These are phyloP conservation scores for Candida caryicola DNA, from an alignment of 805 yeast species.

Conservation along the genomic window DNA sequence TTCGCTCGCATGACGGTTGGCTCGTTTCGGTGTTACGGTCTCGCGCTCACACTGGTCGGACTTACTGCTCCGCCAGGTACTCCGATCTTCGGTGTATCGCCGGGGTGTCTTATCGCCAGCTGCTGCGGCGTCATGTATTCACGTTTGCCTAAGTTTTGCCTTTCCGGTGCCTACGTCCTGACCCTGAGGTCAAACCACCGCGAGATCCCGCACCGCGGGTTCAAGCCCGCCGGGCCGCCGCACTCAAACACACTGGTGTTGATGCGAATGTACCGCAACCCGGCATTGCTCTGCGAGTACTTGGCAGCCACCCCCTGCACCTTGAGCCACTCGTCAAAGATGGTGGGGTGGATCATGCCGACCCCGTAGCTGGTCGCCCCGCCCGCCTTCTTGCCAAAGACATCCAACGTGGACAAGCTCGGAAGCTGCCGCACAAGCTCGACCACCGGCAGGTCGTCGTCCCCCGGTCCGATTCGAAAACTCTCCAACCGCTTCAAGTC, in stretches of 20 bases:
- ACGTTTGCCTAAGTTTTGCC: no score
- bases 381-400: slow-evolving; percentile 50
- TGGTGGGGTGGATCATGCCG: slow-evolving; percentile 51
- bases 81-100: no score
- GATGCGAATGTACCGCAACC: slow-evolving; percentile 44
- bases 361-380: slow-evolving; percentile 55
- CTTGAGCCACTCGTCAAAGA: slow-evolving; percentile 56
- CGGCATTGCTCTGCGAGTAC: slow-evolving; percentile 26
- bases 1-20: no score
- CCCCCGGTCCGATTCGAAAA: slow-evolving; percentile 42
- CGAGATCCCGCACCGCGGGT: slow-evolving; percentile 47
- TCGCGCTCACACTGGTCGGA: no score
- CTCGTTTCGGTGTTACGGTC: no score
- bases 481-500: slow-evolving; percentile 27
- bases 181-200: slow-evolving; percentile 40
- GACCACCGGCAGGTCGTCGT: slow-evolving; percentile 18
- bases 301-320: slow-evolving; percentile 52
- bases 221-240: slow-evolving; percentile 16
- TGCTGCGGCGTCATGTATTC: no score
- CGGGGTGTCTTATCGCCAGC: no score
- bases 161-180: no score
- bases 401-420: slow-evolving; percentile 34
- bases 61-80: no score
- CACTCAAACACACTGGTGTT: slow-evolving; percentile 50
- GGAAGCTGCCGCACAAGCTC: slow-evolving; percentile 23